Evolutionary conservation across 352 stramenopile species (phyloP).

Genomic region (Phytopythium ostracodes): DNA sequence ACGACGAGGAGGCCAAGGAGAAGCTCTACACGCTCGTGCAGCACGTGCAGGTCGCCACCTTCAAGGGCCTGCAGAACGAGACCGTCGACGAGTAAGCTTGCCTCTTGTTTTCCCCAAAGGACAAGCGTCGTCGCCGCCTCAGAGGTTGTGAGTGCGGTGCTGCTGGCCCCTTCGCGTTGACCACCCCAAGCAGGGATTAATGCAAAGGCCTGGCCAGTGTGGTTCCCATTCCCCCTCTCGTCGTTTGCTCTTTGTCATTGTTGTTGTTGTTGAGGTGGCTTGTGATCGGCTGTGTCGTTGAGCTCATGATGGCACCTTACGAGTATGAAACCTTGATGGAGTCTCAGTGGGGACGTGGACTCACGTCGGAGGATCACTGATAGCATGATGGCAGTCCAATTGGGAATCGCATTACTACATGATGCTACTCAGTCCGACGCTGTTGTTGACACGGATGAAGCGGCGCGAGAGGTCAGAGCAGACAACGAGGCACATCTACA

Average conservation of each 20-base stretch:
- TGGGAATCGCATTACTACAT: too few relatives aligned
- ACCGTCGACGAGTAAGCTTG: conserved; percentile 89
- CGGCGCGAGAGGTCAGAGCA: too few relatives aligned
- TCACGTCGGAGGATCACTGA: too few relatives aligned
- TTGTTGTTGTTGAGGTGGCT: neutral
- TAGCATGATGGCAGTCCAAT: too few relatives aligned
- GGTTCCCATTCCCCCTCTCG: conserved; percentile 2
- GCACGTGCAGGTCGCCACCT: conserved; percentile 94
- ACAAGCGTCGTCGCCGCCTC: neutral
- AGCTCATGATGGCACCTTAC: too few relatives aligned
- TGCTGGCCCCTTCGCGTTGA: neutral
- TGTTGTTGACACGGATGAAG: too few relatives aligned
- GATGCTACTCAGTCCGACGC: too few relatives aligned
- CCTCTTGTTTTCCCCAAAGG: neutral
- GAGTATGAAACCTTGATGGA: too few relatives aligned
- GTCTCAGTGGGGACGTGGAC: too few relatives aligned
- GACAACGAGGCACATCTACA: too few relatives aligned
- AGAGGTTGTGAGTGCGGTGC: neutral
- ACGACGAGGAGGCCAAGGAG: conserved; percentile 98
- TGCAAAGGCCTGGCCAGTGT: conserved; percentile 8
- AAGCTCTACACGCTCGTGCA: conserved; percentile 99
- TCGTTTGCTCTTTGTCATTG: neutral
- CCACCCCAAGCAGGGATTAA: neutral
- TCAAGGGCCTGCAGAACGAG: conserved; percentile 97
- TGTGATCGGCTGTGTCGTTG: neutral